Base-by-base conservation (phyloP, 1,284 basidiomycete genomes). In the Wallemia hederae region DNA sequence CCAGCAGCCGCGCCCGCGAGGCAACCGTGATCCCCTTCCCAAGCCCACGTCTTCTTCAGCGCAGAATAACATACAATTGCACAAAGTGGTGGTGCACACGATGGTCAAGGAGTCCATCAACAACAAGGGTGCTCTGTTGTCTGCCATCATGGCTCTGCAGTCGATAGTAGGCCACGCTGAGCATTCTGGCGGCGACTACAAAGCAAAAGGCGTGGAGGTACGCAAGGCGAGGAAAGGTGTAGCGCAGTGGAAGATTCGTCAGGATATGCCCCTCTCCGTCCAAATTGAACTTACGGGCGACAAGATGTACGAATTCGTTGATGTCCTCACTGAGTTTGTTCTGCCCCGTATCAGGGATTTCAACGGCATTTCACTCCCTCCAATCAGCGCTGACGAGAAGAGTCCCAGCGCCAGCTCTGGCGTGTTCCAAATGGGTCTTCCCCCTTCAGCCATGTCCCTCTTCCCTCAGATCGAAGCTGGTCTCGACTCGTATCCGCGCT, bases 381-480 rank as follows among this genome's bases (percentile, higher is more conserved):
- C 67, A 62, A 27, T 25, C 28, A 39, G 22, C 9, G n/a, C 1
- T 1, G 62, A 63, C 1, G 72, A 77, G 31, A 76, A 78, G 64
- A 82, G 80, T 2, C 81, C 88, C 0, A 81, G 80, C 56, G 81
- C 83, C 0, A 81, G 85, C 2, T 78, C 81, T 0, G 91, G 92
- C 58, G 86, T 91, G 27, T 86, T 97, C 58, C 80, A 81, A 1
- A 81, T 98, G 65, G 92, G 92, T 62, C 75, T 98, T 26, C 79
- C 83, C 0, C 80, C 85, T 0, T 75, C 78, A 19, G 89, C 90
- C 0, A 83, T 97, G 78, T 81, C 78, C 11, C 77, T 92, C 64
- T 98, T 96, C 77, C 92, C 92, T 2, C 85, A 90, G 71, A 81
- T 94, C 61, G 90, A 94, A 72, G 81, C 87, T 69, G 96, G 92